Conservation (phyloP, 2,329 filamentous ascomycete species). For the Aureobasidium subglaciale region DNA sequence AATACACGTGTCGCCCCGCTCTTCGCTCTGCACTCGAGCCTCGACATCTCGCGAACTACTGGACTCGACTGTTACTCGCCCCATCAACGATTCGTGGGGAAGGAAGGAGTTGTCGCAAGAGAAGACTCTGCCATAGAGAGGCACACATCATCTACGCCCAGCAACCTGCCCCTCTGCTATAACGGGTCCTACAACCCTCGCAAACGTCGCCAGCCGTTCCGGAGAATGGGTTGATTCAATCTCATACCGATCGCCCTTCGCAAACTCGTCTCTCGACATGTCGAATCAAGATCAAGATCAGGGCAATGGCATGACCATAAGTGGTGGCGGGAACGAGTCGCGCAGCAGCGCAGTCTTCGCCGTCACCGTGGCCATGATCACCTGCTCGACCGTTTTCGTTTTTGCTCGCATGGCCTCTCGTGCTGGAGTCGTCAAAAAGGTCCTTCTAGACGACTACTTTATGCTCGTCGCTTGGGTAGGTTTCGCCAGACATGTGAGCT, state of each 20-base stretch:
- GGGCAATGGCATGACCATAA: neutral
- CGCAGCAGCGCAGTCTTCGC: conserved; percentile 51
- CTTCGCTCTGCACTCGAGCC: neutral
- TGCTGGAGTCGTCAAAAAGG: conserved; percentile 61
- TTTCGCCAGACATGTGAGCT: neutral
- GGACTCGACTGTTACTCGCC: neutral
- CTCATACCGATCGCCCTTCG: neutral
- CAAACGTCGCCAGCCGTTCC: neutral
- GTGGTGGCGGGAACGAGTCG: conserved; percentile 10
- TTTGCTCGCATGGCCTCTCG: conserved; percentile 66
- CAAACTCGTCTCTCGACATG: conserved; percentile 9
- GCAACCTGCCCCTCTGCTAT: neutral
- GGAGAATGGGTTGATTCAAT: conserved; percentile 13
- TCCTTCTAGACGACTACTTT: conserved; percentile 72
- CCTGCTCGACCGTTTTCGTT: conserved; percentile 67
- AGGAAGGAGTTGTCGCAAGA: conserved; percentile 1
- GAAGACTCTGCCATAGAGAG: neutral
- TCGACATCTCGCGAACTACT: neutral
- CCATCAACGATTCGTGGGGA: neutral
- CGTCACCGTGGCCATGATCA: conserved; percentile 63
- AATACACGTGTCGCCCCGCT: conserved; percentile 11
- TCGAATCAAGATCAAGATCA: neutral
- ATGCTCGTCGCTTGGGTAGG: conserved; percentile 71
- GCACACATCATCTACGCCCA: neutral
- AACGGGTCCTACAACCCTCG: neutral